phyloP scores from a whole-genome alignment of 2,329 filamentous ascomycete species.

The Pseudogymnoascus sp. region DNA sequence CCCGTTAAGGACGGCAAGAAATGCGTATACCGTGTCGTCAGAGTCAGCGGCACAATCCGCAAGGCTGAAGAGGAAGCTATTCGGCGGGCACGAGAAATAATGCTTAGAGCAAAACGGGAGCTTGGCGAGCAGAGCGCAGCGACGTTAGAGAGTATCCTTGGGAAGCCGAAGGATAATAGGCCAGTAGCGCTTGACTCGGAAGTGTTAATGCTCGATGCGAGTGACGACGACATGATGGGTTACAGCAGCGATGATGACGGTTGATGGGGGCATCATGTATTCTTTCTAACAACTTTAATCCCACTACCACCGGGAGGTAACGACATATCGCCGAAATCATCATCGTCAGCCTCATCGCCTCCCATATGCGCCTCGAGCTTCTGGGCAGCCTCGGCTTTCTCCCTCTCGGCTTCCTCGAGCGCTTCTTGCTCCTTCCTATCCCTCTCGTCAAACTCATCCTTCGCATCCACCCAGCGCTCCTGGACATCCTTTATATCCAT shows the following conservation, averaged over 20 bases:
- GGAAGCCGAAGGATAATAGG: constrained; percentile 21
- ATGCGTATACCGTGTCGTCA: constrained; percentile 76
- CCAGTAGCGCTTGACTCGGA: constrained; percentile 29
- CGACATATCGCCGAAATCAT: constrained; percentile 45
- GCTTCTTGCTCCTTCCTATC: constrained; percentile 71
- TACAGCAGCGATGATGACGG: constrained; percentile 38
- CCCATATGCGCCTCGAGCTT: constrained; percentile 19
- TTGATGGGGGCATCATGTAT: constrained; percentile 38
- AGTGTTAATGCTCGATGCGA: constrained; percentile 39
- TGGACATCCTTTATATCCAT: constrained; percentile 87
- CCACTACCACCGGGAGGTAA: constrained; percentile 50
- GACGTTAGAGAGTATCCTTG: constrained; percentile 35
- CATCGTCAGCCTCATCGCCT: constrained; percentile 36
- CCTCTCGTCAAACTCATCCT: constrained; percentile 75
- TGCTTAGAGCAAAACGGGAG: constrained; percentile 56
- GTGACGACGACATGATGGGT: constrained; percentile 42
- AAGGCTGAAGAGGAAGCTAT: constrained; percentile 90
- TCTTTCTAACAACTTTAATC: constrained; percentile 64
- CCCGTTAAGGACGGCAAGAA: constrained; percentile 51
- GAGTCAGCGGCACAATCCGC: constrained; percentile 86
- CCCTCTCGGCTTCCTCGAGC: constrained; percentile 42
- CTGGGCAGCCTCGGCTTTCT: constrained; percentile 28
- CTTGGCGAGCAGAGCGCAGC: constrained; percentile 33
- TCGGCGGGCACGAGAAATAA: constrained; percentile 62
- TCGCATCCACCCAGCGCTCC: constrained; percentile 88